Conservation (phyloP, 805 yeast genomes). For the Trichomonascus vanleenenianus region DNA sequence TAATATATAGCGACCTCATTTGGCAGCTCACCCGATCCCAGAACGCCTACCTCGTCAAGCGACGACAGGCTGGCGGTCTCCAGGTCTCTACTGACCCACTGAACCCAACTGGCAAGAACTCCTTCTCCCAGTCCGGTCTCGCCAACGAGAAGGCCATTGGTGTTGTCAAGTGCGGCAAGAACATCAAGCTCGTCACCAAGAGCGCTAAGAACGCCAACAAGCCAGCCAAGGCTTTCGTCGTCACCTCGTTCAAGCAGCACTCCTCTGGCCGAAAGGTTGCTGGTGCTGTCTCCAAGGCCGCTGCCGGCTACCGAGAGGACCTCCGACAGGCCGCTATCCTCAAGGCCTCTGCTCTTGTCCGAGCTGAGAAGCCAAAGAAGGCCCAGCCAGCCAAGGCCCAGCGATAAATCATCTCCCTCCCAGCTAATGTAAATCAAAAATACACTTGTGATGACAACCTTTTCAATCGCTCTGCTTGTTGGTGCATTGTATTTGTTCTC, state of each 20-base stretch:
- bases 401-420: not conserved
- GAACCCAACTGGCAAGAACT: constrained; percentile 40
- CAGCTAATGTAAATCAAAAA: too few relatives aligned
- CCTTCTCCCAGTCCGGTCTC: constrained; percentile 41
- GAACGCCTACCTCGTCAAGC: constrained; percentile 42
- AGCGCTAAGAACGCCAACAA: constrained; percentile 39
- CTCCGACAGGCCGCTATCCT: constrained; percentile 41
- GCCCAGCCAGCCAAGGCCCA: constrained; percentile 23
- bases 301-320: constrained; percentile 43
- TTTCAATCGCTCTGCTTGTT: too few relatives aligned
- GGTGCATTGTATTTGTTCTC: too few relatives aligned
- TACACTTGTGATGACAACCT: too few relatives aligned
- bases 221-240: constrained; percentile 36
- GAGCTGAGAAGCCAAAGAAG: constrained; percentile 34
- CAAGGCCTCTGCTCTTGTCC: constrained; percentile 40
- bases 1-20: constrained; percentile 35
- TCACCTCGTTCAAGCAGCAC: constrained; percentile 35
- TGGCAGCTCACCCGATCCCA: constrained; percentile 45
- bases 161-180: constrained; percentile 29
- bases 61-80: constrained; percentile 33
- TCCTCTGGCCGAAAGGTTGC: constrained; percentile 38
- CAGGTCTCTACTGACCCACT: constrained; percentile 44
- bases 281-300: constrained; percentile 38
- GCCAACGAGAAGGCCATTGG: constrained; percentile 44
- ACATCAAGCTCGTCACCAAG: constrained; percentile 37